A percentile compares a stretch with the other conserved stretches of the same genome.
Evolutionary conservation across 768 basidiomycete species (phyloP).

Genomic region (Lactifluus volemus): DNA sequence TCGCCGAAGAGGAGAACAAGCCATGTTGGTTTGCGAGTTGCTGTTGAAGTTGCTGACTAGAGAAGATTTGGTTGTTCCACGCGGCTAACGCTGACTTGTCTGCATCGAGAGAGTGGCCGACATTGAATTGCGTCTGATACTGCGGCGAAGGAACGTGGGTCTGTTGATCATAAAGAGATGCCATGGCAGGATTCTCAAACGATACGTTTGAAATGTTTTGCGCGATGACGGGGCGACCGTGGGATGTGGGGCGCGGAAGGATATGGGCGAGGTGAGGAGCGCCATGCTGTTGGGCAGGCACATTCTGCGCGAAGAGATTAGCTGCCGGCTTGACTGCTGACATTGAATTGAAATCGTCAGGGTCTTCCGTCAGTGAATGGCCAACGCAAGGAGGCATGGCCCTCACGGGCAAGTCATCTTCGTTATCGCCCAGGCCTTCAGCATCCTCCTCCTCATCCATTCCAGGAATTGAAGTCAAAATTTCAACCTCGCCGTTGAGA

Average conservation of each 20-base stretch:
- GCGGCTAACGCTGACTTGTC: slow-evolving; percentile 23
- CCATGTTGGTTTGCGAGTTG: slow-evolving; percentile 9
- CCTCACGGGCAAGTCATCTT: slow-evolving; percentile 22
- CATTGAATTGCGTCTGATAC: slow-evolving; percentile 21
- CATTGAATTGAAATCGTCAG: slow-evolving; percentile 20
- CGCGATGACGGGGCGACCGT: slow-evolving; percentile 38
- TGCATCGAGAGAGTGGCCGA: slow-evolving; percentile 17
- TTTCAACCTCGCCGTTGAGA: slow-evolving; percentile 60
- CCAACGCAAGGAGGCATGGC: slow-evolving; percentile 22
- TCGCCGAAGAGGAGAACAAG: slow-evolving; percentile 14
- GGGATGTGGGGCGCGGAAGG: slow-evolving; percentile 24
- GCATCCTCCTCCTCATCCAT: slow-evolving; percentile 53
- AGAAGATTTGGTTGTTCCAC: slow-evolving; percentile 23
- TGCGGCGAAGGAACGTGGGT: slow-evolving; percentile 25
- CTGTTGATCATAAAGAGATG: slow-evolving; percentile 35
- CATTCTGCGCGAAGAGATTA: slow-evolving; percentile 32
- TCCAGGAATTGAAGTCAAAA: slow-evolving; percentile 39
- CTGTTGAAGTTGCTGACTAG: slow-evolving; percentile 16
- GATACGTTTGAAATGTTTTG: slow-evolving; percentile 35
- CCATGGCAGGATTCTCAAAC: slow-evolving; percentile 47
- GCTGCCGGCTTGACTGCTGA: slow-evolving; percentile 29
- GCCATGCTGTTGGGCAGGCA: slow-evolving; percentile 14
- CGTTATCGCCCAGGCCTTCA: slow-evolving; percentile 37
- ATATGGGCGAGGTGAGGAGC: slow-evolving; percentile 20
- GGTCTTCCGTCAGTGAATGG: slow-evolving; percentile 19